Evolutionary conservation across 345 rosid genomes (phyloP), one percentile per base, ranked within the genome.

Genomic region (Jatropha curcas): DNA sequence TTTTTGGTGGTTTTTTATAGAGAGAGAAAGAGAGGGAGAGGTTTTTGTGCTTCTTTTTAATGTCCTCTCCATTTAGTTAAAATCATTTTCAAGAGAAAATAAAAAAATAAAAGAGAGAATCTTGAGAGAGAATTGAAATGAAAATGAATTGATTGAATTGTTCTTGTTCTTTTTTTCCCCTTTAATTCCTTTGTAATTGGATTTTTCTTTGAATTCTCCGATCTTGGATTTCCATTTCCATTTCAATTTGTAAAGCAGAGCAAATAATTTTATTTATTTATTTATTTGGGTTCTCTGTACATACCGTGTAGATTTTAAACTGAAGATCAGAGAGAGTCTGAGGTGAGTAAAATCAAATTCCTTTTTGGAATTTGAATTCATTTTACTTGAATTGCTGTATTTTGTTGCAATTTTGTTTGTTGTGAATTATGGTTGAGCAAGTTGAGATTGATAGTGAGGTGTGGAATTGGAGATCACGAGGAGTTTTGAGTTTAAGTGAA

Each of bases 11-110:
- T 74, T 82, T 82, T 57, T 25, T 30, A 3, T 6, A 48, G 70
- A 66, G 70, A 46, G 24, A 65, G 11, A 34, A 27, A 22, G 43
- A 12, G 65, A 59, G 61, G 58, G 66, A 62, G 33, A 48, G 51
- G 17, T 81, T 82, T 86, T 85, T 72, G 76, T 80, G 57, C 16
- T 17, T 62, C 12, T 50, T 31, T 72, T 25, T 31, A 24, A 5
- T 65, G 4, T 43, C 50, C 11, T 65, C 35, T 45, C 20, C 10
- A 41, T 65, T 22, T 14, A n/a, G 35, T 22, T 43, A 39, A 63
- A 28, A 62, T 64, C 52, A 10, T 39, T 35, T 45, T 30, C 59
- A 64, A 67, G 65, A 61, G 61, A 22, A n/a, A n/a, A n/a, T n/a
- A n/a, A n/a, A n/a, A 53, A 24, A 14, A 22, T 48, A 20, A 37